Evolutionary conservation across 2,329 filamentous ascomycete species (phyloP), one percentile per base, ranked within the genome.

Genomic region (Plenodomus lindquistii): DNA sequence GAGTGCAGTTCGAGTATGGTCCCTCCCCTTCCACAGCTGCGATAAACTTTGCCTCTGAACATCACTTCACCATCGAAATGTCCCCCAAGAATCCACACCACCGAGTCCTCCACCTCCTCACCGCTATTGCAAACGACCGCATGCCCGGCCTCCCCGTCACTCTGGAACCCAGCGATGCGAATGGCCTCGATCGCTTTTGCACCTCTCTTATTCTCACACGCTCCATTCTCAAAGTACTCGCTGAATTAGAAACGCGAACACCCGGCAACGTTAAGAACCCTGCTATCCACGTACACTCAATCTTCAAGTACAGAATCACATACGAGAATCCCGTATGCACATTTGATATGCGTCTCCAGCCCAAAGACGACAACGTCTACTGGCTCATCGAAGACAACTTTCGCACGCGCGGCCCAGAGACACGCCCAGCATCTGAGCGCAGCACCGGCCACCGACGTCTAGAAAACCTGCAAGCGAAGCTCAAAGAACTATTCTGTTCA

Each of bases 1-100:
- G 64, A 52, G 80, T 94, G 5, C 75, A 81, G 2, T 91, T 94
- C 67, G 82, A 78, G n/a, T 95, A 94, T 67, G 77, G 69, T 57
- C 50, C 74, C 63, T 27, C 52, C 82, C 56, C 58, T 13, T 82
- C 78, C 77, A 74, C 48, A 50, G 84, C 85, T 2, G 76, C 77
- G 2, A 73, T 90, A 36, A 79, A 84, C 52, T 81, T 90, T 24
- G 70, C 78, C 3, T 67, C 75, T 2, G 62, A 65, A 27, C 56
- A 60, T 8, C 54, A 67, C 29, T 83, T 89, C 55, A 75, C 75
- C 15, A 74, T 94, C 21, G 73, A 76, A 20, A 75, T 93, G 17
- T 79, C 85, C 35, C 73, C 75, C 13, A 78, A 77, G 11, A 90
- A 88, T 59, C 88, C 88, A 2, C 88, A 91, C 62, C 74, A 86